Base-by-base conservation (phyloP, 768 basidiomycete species). In the Rhizopogon rudus region DNA sequence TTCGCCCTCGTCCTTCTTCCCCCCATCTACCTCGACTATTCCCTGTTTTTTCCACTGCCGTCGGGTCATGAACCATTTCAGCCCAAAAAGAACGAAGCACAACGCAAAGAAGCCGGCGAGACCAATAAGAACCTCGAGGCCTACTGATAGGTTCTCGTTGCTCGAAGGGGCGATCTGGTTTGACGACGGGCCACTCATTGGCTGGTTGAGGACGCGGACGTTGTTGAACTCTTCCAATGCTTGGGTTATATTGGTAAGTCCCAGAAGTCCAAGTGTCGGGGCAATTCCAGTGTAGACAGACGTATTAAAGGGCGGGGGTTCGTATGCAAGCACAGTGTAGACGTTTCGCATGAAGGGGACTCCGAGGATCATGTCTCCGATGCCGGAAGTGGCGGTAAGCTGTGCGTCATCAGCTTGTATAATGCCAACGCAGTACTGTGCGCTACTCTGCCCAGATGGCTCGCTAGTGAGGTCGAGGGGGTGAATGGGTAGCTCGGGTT, bases 301-400 rank as follows among this genome's bases (percentile, higher is more conserved):
- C 5, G 51, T 52, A 29, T 76, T 70, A 65, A 86, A 82, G 3
- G 62, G 60, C 2, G 84, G 84, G 0, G 62, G 56, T 44, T 79
- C 74, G 65, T 86, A 89, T 1, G 84, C 84, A 78, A 91, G 80
- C 58, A 93, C 88, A 12, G 81, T 85, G 64, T 93, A 92, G 3
- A 82, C 77, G 62, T 84, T 91, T 10, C 87, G 78, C 62, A 92
- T 71, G 65, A 92, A 92, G 0, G 89, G 83, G 0, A 89, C 86
- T 40, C 88, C 90, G 40, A 92, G 82, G 55, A 92, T 75, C 71
- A 92, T 84, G 66, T 91, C 89, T 1, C 80, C 83, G 16, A 81
- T 70, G 13, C 57, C 61, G 3, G 72, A 67, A 14, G 60, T 54
- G 0, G 75, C 60, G 2, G 61, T 64, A 44, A 88, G 75, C 13